phyloP scores from a whole-genome alignment of 2,329 filamentous ascomycete genomes.

The Hypoxylon sp. region DNA sequence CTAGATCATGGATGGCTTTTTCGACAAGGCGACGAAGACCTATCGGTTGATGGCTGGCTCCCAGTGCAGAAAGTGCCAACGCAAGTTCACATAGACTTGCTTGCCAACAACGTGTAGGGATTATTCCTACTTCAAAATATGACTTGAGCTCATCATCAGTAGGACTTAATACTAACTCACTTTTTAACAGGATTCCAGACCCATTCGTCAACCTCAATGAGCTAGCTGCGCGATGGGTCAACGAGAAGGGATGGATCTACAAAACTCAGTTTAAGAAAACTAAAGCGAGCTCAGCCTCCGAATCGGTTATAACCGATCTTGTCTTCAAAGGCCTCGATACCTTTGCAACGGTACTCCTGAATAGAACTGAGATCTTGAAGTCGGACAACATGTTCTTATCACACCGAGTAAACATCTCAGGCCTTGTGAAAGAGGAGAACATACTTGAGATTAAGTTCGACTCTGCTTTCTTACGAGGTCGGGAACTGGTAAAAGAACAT shows the following conservation, averaged over 20 bases:
- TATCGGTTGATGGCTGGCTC: conserved; percentile 43
- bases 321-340: conserved; percentile 72
- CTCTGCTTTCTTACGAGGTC: conserved; percentile 61
- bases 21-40: conserved; percentile 23
- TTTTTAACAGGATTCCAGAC: conserved; percentile 55
- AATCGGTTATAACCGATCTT: conserved; percentile 48
- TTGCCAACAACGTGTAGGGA: conserved; percentile 48
- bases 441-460: conserved; percentile 65
- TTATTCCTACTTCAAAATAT: background rate
- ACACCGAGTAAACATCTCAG: conserved; percentile 62
- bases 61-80: conserved; percentile 48
- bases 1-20: conserved; percentile 39
- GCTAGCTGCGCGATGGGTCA: conserved; percentile 66
- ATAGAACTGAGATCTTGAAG: conserved; percentile 60
- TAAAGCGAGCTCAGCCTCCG: conserved; percentile 3
- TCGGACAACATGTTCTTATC: conserved; percentile 72
- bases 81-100: conserved; percentile 51
- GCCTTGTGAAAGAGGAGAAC: conserved; percentile 53
- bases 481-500: conserved; percentile 61
- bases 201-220: conserved; percentile 71
- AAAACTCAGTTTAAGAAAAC: conserved; percentile 49
- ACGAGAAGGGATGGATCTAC: conserved; percentile 69
- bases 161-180: conserved; percentile 2
- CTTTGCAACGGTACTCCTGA: conserved; percentile 65
- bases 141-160: background rate